Percentiles rank a stretch among this genome's conserved stretches.
phyloP scores from a whole-genome alignment of 805 yeast species.

The Nakazawaea pomicola region DNA sequence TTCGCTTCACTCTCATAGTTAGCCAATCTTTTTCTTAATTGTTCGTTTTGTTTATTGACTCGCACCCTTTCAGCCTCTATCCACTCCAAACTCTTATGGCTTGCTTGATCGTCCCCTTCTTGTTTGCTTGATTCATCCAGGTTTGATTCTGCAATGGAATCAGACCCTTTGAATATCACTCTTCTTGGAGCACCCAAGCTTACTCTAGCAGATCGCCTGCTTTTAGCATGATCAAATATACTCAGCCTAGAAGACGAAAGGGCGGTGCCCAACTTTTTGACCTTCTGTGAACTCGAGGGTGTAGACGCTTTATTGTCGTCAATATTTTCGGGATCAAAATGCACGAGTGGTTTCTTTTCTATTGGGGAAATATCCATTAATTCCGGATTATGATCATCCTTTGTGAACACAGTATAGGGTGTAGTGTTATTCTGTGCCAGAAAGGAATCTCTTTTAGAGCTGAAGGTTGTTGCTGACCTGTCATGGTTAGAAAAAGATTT shows the following conservation, averaged over 20 bases:
- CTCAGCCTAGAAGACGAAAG: background rate
- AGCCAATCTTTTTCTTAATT: background rate
- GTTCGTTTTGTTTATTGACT: background rate
- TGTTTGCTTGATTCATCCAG: background rate
- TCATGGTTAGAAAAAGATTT: background rate
- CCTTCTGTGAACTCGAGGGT: background rate
- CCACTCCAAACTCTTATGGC: background rate
- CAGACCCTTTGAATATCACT: constrained; percentile 23
- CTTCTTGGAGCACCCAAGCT: constrained; percentile 48
- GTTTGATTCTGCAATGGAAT: constrained; percentile 15
- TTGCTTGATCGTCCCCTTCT: background rate
- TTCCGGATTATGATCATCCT: background rate
- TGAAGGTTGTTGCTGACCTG: constrained; percentile 1
- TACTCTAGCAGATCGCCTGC: constrained; percentile 30
- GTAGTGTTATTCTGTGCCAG: constrained; percentile 7
- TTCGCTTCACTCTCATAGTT: background rate
- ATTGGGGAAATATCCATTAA: background rate
- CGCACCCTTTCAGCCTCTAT: constrained; percentile 2
- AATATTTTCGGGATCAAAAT: constrained; percentile 2
- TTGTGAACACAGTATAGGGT: background rate
- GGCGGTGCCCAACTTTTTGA: background rate
- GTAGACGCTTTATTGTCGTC: background rate
- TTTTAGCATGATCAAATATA: constrained; percentile 15
- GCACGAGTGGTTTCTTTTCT: background rate
- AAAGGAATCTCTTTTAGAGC: too few relatives aligned